Conservation (phyloP, 148 eudicot species). For the Camellia japonica region DNA sequence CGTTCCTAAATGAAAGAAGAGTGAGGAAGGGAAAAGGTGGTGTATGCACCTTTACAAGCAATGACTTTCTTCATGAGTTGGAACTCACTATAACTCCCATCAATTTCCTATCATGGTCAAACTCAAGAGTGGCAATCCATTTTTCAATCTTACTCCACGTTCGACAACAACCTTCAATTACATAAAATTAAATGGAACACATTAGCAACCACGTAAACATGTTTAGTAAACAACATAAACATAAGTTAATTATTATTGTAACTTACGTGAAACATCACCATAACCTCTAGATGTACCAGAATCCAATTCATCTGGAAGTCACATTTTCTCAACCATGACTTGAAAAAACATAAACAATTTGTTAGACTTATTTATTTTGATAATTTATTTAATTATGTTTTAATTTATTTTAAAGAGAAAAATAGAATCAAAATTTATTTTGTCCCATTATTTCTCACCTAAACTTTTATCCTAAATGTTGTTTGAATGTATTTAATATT, state of each 20-base stretch:
- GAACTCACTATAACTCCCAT: constrained; percentile 70
- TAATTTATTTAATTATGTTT: no score
- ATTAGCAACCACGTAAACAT: constrained; percentile 7
- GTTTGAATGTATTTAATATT: no score
- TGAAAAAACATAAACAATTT: constrained; percentile 1
- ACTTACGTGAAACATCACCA: constrained; percentile 47
- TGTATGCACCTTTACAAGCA: constrained; percentile 62
- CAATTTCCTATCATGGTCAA: constrained; percentile 79
- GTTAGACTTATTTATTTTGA: no score
- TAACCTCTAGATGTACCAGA: constrained; percentile 29
- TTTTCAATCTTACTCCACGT: constrained; percentile 46
- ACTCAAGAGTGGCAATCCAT: constrained; percentile 81
- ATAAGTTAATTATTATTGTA: neutral
- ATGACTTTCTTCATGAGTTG: constrained; percentile 49
- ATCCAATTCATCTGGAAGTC: constrained; percentile 51
- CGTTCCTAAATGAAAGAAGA: neutral
- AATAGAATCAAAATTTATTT: no score
- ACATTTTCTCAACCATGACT: constrained; percentile 85
- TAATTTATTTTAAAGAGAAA: no score
- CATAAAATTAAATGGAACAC: constrained; percentile 13
- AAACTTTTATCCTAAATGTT: no score
- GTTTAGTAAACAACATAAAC: neutral
- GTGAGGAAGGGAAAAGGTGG: neutral
- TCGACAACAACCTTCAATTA: constrained; percentile 48
- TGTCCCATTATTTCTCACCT: no score